phyloP scores from a whole-genome alignment of 257 asterid species.

The Forsythia suspensa region DNA sequence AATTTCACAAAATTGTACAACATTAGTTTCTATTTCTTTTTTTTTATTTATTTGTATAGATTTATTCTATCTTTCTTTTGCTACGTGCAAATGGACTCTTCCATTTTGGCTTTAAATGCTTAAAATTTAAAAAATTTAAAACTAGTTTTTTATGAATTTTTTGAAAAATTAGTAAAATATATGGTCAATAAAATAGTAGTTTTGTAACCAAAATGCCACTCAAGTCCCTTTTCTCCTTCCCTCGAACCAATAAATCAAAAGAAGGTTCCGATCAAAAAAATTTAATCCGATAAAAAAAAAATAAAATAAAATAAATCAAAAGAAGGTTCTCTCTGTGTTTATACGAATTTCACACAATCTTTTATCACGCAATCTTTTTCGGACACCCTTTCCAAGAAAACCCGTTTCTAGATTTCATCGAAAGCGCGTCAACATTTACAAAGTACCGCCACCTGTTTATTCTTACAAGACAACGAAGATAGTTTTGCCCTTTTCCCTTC shows the following conservation, averaged over 20 bases:
- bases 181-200: no score
- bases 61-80: no score
- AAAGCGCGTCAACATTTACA: not conserved
- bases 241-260: not conserved
- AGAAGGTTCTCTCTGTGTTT: not conserved
- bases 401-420: not conserved
- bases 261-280: no score
- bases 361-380: not conserved
- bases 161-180: no score
- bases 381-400: not conserved
- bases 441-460: not conserved
- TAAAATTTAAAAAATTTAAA: no score
- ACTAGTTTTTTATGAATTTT: no score
- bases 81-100: no score
- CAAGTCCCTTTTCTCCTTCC: not conserved
- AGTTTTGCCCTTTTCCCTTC: constrained; percentile 11
- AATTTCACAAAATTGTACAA: no score
- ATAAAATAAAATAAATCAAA: not conserved
- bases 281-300: no score
- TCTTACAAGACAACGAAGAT: constrained; percentile 7
- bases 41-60: no score
- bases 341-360: not conserved
- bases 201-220: not conserved
- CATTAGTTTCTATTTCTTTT: no score
- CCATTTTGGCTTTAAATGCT: no score